A percentile compares a stretch with the other conserved stretches of the same genome.
Evolutionary conservation across 2,329 filamentous ascomycete genomes (phyloP).

Genomic region (Cladophialophora bantiana): DNA sequence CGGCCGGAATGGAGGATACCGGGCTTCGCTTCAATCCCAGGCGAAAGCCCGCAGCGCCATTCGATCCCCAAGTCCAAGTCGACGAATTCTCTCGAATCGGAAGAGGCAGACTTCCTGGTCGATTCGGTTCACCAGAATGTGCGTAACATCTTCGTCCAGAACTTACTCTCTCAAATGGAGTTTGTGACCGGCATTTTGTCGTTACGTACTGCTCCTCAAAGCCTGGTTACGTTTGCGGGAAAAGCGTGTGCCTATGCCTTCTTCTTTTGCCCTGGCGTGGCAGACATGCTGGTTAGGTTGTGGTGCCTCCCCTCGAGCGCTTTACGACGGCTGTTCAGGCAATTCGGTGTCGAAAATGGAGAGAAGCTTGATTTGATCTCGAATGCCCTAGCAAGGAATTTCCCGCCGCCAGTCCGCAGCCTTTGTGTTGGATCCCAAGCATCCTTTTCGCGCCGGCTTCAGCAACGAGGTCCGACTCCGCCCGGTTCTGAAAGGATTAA

Average conservation of each 20-base stretch:
- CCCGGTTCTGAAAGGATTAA: slow-evolving; percentile 74
- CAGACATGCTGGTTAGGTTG: slow-evolving; percentile 80
- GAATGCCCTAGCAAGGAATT: slow-evolving; percentile 71
- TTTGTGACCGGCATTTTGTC: slow-evolving; percentile 92
- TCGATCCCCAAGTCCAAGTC: slow-evolving; percentile 60
- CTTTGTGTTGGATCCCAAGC: slow-evolving; percentile 70
- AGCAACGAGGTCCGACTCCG: slow-evolving; percentile 70
- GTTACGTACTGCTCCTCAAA: slow-evolving; percentile 72
- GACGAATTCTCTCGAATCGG: slow-evolving; percentile 66
- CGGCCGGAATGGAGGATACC: slow-evolving; percentile 84
- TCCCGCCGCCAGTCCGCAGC: slow-evolving; percentile 70
- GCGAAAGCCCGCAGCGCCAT: slow-evolving; percentile 41
- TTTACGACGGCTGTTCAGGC: slow-evolving; percentile 74
- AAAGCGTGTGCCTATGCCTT: slow-evolving; percentile 93
- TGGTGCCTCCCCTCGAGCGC: slow-evolving; percentile 76
- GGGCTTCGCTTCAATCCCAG: slow-evolving; percentile 63
- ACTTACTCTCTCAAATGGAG: slow-evolving; percentile 80
- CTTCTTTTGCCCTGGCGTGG: slow-evolving; percentile 87
- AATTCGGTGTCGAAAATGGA: slow-evolving; percentile 66
- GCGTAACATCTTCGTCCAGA: slow-evolving; percentile 82
- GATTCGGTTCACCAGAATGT: slow-evolving; percentile 87
- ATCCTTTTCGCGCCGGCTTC: slow-evolving; percentile 65
- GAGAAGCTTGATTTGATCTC: slow-evolving; percentile 58
- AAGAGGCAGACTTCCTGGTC: slow-evolving; percentile 71
- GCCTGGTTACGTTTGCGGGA: slow-evolving; percentile 82